Conservation (phyloP, 495 filamentous ascomycete genomes). For the Oidiodendron maius region DNA sequence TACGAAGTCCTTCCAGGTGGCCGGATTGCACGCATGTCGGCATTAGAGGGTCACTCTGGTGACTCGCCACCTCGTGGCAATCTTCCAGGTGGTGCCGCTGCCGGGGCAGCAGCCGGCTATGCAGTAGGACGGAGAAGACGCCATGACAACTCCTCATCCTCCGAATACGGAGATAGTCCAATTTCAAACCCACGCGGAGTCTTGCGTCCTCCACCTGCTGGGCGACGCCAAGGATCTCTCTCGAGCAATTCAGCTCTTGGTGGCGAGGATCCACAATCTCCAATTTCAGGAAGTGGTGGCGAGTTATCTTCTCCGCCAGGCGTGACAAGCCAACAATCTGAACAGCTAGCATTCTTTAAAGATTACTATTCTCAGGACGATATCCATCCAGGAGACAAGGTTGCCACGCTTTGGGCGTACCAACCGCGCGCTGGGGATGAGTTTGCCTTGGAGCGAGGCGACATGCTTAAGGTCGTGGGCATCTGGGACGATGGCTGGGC, state of each 20-base stretch:
- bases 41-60: conserved; percentile 66
- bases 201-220: conserved; percentile 57
- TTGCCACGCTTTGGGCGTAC: conserved; percentile 94
- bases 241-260: conserved; percentile 79
- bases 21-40: conserved; percentile 92
- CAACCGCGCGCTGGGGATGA: conserved; percentile 90
- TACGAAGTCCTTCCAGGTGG: conserved; percentile 79
- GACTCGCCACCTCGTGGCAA: conserved; percentile 45
- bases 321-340: conserved; percentile 81
- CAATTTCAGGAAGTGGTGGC: conserved; percentile 61
- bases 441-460: conserved; percentile 87
- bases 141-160: conserved; percentile 69
- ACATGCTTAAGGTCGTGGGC: conserved; percentile 97
- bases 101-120: conserved; percentile 36
- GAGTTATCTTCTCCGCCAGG: conserved; percentile 80
- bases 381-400: conserved; percentile 85
- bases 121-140: conserved; percentile 42
- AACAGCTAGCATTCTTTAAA: conserved; percentile 92
- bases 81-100: conserved; percentile 21
- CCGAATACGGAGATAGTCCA: conserved; percentile 62
- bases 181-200: conserved; percentile 57
- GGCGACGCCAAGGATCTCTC: conserved; percentile 74
- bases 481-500: conserved; percentile 99
- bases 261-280: conserved; percentile 68
- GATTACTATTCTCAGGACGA: conserved; percentile 98